Evolutionary conservation across 73 alveolate species (phyloP).

Genomic region (Uronychia setigera): DNA sequence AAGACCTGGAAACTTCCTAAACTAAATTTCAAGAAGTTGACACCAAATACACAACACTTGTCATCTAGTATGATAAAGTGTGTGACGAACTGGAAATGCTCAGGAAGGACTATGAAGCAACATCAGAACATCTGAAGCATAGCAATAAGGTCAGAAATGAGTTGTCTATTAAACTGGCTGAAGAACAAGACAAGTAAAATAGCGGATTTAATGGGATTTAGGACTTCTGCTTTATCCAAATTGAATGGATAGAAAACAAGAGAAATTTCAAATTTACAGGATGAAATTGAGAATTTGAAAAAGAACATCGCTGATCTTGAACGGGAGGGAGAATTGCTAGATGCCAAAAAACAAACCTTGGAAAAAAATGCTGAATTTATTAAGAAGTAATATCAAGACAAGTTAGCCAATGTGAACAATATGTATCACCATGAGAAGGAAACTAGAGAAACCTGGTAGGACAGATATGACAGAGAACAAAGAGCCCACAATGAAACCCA

Average conservation of each 20-base stretch:
- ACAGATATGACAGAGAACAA: slow-evolving; percentile 45
- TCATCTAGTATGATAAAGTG: slow-evolving; percentile 35
- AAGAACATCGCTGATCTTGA: slow-evolving; percentile 21
- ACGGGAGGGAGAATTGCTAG: slow-evolving; percentile 30
- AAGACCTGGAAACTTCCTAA: neutral
- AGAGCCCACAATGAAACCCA: slow-evolving; percentile 9
- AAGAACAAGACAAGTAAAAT: slow-evolving; percentile 12
- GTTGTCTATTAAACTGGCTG: slow-evolving; percentile 8
- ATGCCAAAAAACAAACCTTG: slow-evolving; percentile 34
- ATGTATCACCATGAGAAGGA: slow-evolving; percentile 40
- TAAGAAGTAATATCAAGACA: slow-evolving; percentile 41
- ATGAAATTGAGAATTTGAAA: slow-evolving; percentile 35
- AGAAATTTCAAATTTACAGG: neutral
- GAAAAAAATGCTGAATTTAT: slow-evolving; percentile 38
- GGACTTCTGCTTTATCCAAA: neutral
- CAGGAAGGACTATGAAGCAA: slow-evolving; percentile 30
- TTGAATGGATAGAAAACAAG: neutral
- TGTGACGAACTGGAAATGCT: slow-evolving; percentile 27
- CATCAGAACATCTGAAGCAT: slow-evolving; percentile 16
- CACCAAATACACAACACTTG: slow-evolving; percentile 33
- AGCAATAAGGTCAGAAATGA: slow-evolving; percentile 48
- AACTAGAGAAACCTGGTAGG: slow-evolving; percentile 49
- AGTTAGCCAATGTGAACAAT: slow-evolving; percentile 32
- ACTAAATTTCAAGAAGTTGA: neutral
- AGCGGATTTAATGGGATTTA: neutral